Evolutionary conservation across 176 grass and related monocot genomes (phyloP), one percentile per base, ranked within the genome.

Genomic region (Carex scoparia): DNA sequence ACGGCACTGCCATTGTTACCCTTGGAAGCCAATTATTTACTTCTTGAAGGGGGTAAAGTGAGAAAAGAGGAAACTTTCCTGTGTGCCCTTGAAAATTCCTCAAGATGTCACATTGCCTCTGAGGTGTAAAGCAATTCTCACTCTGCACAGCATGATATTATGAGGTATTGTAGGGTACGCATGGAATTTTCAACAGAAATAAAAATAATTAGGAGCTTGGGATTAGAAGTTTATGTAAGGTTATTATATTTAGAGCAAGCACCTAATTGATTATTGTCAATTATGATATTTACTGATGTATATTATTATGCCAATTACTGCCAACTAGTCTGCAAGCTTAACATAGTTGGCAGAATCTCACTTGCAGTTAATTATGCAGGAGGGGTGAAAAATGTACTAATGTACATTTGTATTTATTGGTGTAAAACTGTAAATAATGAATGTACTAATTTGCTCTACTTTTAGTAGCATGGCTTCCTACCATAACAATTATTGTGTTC

Each of bases 1-100:
- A 98, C 2, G 95, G 95, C 66, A 98, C 95, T 10, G 88, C 95
- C 60, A 95, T 98, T 53, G 90, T 98, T 53, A 98, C 93, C 67
- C 92, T 98, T 0, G 95, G 95, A 53, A 98, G 95, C 89, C 95
- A 98, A 80, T 81, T 98, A 65, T 98, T 98, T 90, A 93, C 86
- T 53, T 89, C 89, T 19, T 91, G 87, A 92, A 87, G 75, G 51
- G 74, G 74, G 12, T 33, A 12, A 78, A 7, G 51, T 56, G 51
- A 78, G 71, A 57, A 78, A 90, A 57, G 65, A 71, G n/a, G n/a
- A n/a, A 87, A 40, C 16, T 28, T 65, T 65, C 38, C 44, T 35
- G 11, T 49, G 38, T 51, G 62, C 38, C 19, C 32, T 81, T 79
- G 23, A 81, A 63, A 84, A 84, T 7, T 75, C 5, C 0, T 7